These are phyloP conservation scores for Leonotis leonurus DNA, from an alignment of 257 asterid species.

Conservation along the genomic window DNA sequence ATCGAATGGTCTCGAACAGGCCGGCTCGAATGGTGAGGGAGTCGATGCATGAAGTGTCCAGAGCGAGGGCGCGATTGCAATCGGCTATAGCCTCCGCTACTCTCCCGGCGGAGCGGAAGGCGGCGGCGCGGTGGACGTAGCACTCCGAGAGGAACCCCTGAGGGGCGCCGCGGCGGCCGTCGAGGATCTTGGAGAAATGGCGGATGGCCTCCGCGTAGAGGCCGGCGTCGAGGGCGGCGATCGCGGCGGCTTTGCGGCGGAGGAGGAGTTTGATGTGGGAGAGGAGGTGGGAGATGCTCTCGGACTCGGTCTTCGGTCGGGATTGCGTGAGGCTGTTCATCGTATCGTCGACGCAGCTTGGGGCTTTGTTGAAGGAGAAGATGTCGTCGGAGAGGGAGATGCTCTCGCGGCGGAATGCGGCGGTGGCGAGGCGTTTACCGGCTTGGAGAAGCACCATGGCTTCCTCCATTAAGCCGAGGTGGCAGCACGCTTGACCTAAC, in stretches of 20 bases:
- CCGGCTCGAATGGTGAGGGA: slow-evolving; percentile 73
- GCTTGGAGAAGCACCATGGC: slow-evolving; percentile 89
- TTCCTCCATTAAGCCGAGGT: slow-evolving; percentile 89
- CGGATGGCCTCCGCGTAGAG: slow-evolving; percentile 56
- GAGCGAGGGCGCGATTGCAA: slow-evolving; percentile 69
- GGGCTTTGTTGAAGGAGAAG: slow-evolving; percentile 48
- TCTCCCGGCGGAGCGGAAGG: slow-evolving; percentile 50
- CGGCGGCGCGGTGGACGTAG: slow-evolving; percentile 56
- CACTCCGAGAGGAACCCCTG: slow-evolving; percentile 65
- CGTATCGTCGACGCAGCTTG: slow-evolving; percentile 31
- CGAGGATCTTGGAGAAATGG: slow-evolving; percentile 69
- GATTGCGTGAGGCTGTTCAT: slow-evolving; percentile 25
- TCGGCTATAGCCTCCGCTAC: slow-evolving; percentile 68
- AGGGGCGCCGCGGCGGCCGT: slow-evolving; percentile 72
- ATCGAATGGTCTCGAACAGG: slow-evolving; percentile 60
- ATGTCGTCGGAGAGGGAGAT: slow-evolving; percentile 80
- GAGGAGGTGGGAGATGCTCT: slow-evolving; percentile 58
- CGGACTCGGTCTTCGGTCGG: slow-evolving; percentile 49
- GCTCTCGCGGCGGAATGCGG: slow-evolving; percentile 86
- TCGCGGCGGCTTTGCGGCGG: slow-evolving; percentile 73
- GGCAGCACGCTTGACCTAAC: slow-evolving; percentile 92
- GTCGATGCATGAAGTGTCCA: slow-evolving; percentile 71
- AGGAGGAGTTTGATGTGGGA: slow-evolving; percentile 59
- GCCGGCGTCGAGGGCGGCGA: slow-evolving; percentile 71
- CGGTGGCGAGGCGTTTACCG: slow-evolving; percentile 84